These are phyloP conservation scores for Exserohilum rostratum DNA, from an alignment of 2,329 filamentous ascomycete species.

Conservation along the genomic window DNA sequence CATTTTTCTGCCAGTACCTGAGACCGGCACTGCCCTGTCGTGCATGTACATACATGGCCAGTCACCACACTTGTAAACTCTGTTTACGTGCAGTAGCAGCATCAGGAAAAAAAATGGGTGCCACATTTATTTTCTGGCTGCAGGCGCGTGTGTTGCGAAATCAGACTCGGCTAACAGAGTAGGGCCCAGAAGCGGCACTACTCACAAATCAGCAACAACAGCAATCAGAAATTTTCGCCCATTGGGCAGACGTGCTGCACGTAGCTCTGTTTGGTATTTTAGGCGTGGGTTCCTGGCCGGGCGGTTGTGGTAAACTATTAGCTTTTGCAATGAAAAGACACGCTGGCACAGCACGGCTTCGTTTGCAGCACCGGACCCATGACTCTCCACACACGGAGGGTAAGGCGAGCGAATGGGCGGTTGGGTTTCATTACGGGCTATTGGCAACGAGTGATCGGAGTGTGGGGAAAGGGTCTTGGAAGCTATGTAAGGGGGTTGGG, in stretches of 20 bases:
- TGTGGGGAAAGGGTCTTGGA: slow-evolving; percentile 7
- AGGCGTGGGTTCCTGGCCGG: slow-evolving; percentile 3
- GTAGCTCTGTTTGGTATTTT: background rate
- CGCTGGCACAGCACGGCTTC: slow-evolving; percentile 4
- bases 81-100: too few relatives aligned
- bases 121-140: too few relatives aligned
- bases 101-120: background rate
- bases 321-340: slow-evolving; percentile 2
- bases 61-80: too few relatives aligned
- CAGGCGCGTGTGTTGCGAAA: too few relatives aligned
- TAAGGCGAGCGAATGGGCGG: too few relatives aligned
- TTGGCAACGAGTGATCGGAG: slow-evolving; percentile 2
- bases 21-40: slow-evolving; percentile 36
- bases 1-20: slow-evolving; percentile 34
- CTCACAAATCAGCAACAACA: background rate
- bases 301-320: too few relatives aligned
- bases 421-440: background rate
- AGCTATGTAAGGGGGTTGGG: slow-evolving; percentile 2
- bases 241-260: slow-evolving; percentile 9
- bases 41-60: too few relatives aligned
- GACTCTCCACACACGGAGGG: too few relatives aligned
- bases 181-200: too few relatives aligned
- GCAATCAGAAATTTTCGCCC: background rate
- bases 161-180: too few relatives aligned
- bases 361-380: slow-evolving; percentile 5